Conservation (phyloP, 495 filamentous ascomycete species). For the Staphylotrichum tortipilum region DNA sequence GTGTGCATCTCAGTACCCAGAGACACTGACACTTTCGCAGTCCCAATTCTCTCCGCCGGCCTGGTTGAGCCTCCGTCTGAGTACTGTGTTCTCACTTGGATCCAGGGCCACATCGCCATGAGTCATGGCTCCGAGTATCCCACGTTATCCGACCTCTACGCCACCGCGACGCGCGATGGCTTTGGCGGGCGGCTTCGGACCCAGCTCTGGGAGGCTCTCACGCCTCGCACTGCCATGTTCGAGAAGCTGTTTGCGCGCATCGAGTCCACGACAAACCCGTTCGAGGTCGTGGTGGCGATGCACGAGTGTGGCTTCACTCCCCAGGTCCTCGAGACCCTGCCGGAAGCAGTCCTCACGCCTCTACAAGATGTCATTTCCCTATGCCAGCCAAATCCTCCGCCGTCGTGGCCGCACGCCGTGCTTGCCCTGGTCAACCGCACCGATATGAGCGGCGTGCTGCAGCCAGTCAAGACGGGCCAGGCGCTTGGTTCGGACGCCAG, state of each 20-base stretch:
- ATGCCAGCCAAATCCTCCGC: conserved; percentile 73
- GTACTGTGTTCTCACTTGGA: conserved; percentile 56
- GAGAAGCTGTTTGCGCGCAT: conserved; percentile 45
- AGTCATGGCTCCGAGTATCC: conserved; percentile 42
- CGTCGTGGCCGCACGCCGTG: conserved; percentile 60
- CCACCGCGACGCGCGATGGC: conserved; percentile 3
- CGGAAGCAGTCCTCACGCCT: conserved; percentile 68
- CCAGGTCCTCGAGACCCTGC: conserved; percentile 65
- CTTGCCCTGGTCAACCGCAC: conserved; percentile 72
- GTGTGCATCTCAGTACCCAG: background rate
- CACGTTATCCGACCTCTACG: conserved; percentile 48
- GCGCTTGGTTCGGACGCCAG: conserved; percentile 28
- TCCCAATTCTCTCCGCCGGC: conserved; percentile 5
- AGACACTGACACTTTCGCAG: conserved; percentile 12
- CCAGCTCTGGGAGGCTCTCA: conserved; percentile 22
- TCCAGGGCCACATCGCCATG: conserved; percentile 56
- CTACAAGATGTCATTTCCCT: conserved; percentile 75
- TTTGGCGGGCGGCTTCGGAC: conserved; percentile 4
- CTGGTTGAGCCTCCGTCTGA: conserved; percentile 52
- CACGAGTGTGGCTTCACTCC: conserved; percentile 48
- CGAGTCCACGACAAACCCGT: conserved; percentile 28
- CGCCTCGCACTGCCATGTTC: conserved; percentile 58
- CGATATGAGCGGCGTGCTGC: conserved; percentile 64
- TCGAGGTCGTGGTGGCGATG: conserved; percentile 53
- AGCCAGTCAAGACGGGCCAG: conserved; percentile 35